Conservation (phyloP, 345 rosid species). For the Citrus glauca region DNA sequence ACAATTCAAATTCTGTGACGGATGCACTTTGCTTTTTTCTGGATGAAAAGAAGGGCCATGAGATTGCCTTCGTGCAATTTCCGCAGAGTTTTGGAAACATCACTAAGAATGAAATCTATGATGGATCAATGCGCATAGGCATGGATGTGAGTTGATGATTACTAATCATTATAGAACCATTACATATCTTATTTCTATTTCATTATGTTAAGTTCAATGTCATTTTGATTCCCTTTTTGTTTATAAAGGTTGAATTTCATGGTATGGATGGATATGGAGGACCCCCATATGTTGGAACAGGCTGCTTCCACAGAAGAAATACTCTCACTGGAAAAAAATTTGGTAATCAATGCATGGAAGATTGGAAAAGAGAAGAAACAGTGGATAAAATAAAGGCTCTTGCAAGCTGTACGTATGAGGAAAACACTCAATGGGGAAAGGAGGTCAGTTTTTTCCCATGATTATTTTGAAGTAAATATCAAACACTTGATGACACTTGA, state of each 20-base stretch:
- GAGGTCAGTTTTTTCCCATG: constrained; percentile 37
- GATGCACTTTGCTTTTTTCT: constrained; percentile 87
- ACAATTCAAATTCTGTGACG: constrained; percentile 43
- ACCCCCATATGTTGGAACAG: constrained; percentile 59
- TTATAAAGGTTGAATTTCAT: constrained; percentile 52
- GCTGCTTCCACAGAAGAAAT: constrained; percentile 86
- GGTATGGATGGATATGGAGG: constrained; percentile 77
- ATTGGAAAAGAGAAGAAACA: constrained; percentile 24
- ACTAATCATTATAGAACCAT: background rate
- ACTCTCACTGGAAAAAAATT: constrained; percentile 45
- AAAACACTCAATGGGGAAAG: constrained; percentile 65
- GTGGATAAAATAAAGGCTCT: constrained; percentile 35
- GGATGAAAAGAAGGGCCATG: constrained; percentile 60
- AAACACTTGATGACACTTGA: background rate
- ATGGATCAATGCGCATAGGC: constrained; percentile 16
- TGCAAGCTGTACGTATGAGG: constrained; percentile 57
- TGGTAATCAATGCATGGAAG: constrained; percentile 7
- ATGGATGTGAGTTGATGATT: constrained; percentile 22
- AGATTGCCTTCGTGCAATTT: constrained; percentile 69
- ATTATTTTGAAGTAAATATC: background rate
- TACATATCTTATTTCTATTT: background rate
- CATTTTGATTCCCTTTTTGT: background rate
- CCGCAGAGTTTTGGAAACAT: constrained; percentile 50
- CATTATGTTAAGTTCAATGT: background rate
- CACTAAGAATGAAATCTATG: constrained; percentile 55